Evolutionary conservation across 139 green algal genomes (phyloP), one percentile per base, ranked within the genome.

Genomic region (Chlorella sp.): DNA sequence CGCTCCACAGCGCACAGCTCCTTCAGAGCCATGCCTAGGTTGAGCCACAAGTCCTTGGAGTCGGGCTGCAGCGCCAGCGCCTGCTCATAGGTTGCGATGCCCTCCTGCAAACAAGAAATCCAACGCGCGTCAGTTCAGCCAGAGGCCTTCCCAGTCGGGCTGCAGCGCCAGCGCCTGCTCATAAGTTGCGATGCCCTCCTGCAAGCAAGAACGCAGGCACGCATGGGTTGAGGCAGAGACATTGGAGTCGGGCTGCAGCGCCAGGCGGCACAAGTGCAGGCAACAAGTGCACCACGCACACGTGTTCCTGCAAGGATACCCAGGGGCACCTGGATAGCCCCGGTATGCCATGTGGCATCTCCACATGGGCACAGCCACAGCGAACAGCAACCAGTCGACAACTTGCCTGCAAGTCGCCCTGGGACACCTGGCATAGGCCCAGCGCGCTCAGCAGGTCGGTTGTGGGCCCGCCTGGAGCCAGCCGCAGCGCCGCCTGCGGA

Each of bases 171-270:
- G 84, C 13, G 91, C 91, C n/a, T 73, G 68, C 74, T 95, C 79
- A 64, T 97, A 97, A 1, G 90, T 89, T 9, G 74, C 77, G 34
- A 94, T 88, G 75, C 93, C 94, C 16, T 94, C 90, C 22, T 84
- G 77, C 58, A 34, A 11, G 54, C 26, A 2, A 38, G 3, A 56
- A 54, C n/a, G n/a, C n/a, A n/a, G n/a, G n/a, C n/a, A n/a, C n/a
- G n/a, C n/a, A n/a, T n/a, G n/a, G n/a, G 91, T 97, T 96, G 62
- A 96, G 84, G 90, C 91, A 95, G 30, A 90, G 85, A 81, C 97
- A 93, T 73, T 88, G 68, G 92, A 84, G 65, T 90, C 51, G 8
- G 91, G 90, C 56, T 92, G 86, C 40, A 95, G 73, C 73, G 84
- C 36, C 40, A 96, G 84, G n/a, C n/a, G n/a, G n/a, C n/a, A n/a